Conservation (phyloP, 2,329 filamentous ascomycete species). For the Xylariaceae sp. region DNA sequence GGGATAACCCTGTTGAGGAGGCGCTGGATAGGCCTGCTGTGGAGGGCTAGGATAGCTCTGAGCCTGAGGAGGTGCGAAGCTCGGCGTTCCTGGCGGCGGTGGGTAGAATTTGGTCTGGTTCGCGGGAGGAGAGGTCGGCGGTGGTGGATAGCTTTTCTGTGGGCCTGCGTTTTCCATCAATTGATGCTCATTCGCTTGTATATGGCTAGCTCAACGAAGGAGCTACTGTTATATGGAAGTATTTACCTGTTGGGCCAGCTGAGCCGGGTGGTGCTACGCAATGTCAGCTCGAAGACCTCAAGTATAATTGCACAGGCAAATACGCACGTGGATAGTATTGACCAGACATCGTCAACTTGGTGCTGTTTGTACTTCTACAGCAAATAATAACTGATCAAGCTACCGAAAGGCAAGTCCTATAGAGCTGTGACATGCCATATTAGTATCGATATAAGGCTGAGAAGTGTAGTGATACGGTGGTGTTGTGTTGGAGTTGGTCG, state of each 20-base stretch:
- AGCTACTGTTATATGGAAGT: neutral
- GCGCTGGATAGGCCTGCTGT: constrained; percentile 34
- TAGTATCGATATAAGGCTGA: constrained; percentile 1
- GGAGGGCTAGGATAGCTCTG: constrained; percentile 40
- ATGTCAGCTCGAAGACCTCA: constrained; percentile 19
- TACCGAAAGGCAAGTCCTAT: neutral
- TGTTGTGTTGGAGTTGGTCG: constrained; percentile 3
- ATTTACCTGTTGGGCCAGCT: constrained; percentile 38
- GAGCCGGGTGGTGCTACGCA: constrained; percentile 46
- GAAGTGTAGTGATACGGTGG: constrained; percentile 2
- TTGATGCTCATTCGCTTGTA: constrained; percentile 23
- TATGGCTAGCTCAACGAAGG: constrained; percentile 6
- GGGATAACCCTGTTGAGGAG: constrained; percentile 35
- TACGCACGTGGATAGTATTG: constrained; percentile 53
- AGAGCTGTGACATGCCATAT: neutral
- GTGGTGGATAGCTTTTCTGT: constrained; percentile 49
- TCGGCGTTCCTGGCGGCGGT: constrained; percentile 44
- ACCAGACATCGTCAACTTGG: constrained; percentile 42
- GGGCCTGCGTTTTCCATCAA: constrained; percentile 29
- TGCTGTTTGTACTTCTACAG: neutral
- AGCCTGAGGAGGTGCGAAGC: constrained; percentile 36
- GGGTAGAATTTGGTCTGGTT: constrained; percentile 50
- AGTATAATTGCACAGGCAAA: constrained; percentile 2
- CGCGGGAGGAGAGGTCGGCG: constrained; percentile 51
- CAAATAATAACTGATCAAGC: neutral